Evolutionary conservation across 768 basidiomycete species (phyloP).

Genomic region (Calocybe indica): DNA sequence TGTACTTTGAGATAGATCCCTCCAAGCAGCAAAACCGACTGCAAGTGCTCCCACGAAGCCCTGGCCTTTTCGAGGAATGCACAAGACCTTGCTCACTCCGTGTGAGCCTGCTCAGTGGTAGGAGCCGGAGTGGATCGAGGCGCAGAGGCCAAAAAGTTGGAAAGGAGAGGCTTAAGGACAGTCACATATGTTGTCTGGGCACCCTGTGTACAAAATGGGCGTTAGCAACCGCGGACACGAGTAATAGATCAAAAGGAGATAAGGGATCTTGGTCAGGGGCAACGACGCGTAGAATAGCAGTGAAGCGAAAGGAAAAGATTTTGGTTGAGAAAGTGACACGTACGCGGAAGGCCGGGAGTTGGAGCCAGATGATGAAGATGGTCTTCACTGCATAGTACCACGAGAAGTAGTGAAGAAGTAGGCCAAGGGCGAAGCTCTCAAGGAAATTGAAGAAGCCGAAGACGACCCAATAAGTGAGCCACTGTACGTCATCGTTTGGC

Average conservation of each 20-base stretch:
- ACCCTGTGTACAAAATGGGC: slow-evolving; percentile 44
- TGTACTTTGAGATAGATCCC: no score
- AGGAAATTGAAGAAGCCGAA: slow-evolving; percentile 93
- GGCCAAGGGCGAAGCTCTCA: slow-evolving; percentile 77
- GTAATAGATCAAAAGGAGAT: not conserved
- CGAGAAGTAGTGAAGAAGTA: slow-evolving; percentile 88
- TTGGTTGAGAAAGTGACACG: slow-evolving; percentile 28
- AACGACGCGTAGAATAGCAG: not conserved
- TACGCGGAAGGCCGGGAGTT: slow-evolving; percentile 80
- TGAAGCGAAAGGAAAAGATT: not conserved
- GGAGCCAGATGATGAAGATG: slow-evolving; percentile 86
- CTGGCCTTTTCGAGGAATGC: no score
- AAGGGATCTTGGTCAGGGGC: not conserved
- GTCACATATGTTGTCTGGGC: slow-evolving; percentile 77
- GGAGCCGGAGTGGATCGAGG: slow-evolving; percentile 32
- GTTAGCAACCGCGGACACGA: slow-evolving; percentile 2
- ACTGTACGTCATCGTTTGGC: slow-evolving; percentile 83
- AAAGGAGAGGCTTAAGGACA: slow-evolving; percentile 76
- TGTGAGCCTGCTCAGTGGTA: slow-evolving; percentile 40
- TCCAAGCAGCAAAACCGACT: no score
- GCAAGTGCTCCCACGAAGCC: no score
- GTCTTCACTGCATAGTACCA: slow-evolving; percentile 97
- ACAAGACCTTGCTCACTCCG: slow-evolving; percentile 5
- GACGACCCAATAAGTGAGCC: slow-evolving; percentile 97
- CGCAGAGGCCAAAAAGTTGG: slow-evolving; percentile 40